Percentiles rank a stretch among this genome's conserved stretches.
Evolutionary conservation across 441 rosid species (phyloP).

Genomic region (Adansonia rubrostipa): DNA sequence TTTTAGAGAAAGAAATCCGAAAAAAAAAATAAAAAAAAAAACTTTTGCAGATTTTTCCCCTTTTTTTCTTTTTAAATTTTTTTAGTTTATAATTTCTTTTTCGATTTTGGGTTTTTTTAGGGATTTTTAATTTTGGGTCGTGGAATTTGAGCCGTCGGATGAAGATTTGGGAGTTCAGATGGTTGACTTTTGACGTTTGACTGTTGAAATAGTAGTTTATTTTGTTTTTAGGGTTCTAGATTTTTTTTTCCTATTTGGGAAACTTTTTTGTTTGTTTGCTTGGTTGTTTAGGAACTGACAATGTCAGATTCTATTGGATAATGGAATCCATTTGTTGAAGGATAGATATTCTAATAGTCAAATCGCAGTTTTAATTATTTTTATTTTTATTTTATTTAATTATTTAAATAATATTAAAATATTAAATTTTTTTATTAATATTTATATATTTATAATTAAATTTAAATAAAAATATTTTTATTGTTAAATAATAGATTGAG

Average conservation of each 20-base stretch:
- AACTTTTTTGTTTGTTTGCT: neutral
- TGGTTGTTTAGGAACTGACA: neutral
- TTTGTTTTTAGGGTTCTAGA: neutral
- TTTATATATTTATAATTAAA: too few relatives aligned
- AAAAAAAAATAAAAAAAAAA: neutral
- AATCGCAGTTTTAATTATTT: too few relatives aligned
- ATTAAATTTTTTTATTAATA: too few relatives aligned
- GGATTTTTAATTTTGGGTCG: conserved; percentile 21
- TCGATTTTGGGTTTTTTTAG: conserved; percentile 22
- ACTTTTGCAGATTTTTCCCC: neutral
- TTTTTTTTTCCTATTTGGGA: neutral
- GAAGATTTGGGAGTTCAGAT: neutral
- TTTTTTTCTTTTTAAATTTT: conserved; percentile 16
- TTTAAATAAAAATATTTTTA: too few relatives aligned
- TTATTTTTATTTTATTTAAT: too few relatives aligned
- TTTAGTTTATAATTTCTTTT: conserved; percentile 23
- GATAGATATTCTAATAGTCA: too few relatives aligned
- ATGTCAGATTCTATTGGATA: too few relatives aligned
- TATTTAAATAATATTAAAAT: too few relatives aligned
- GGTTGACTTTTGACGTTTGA: conserved; percentile 4
- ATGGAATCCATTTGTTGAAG: too few relatives aligned
- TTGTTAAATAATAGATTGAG: too few relatives aligned
- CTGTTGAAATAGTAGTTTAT: neutral
- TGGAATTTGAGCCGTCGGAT: conserved; percentile 34
- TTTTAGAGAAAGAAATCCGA: conserved; percentile 31